These are phyloP conservation scores for Salix viminalis DNA, from an alignment of 345 rosid genomes.

Conservation along the genomic window DNA sequence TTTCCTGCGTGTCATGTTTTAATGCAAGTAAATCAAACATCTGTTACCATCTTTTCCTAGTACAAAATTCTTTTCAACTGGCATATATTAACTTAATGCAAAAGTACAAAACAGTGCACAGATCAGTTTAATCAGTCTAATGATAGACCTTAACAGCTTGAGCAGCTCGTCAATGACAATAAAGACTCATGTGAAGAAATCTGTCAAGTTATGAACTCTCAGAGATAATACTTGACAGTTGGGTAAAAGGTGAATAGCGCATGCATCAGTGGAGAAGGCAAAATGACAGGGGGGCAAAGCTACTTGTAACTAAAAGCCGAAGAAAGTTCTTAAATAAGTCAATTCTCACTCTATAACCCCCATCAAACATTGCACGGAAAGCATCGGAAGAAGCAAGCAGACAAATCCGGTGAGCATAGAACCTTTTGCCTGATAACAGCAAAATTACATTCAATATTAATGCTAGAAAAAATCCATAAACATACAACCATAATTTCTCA, in stretches of 20 bases:
- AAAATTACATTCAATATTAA: neutral
- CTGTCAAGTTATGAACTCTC: neutral
- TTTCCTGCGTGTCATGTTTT: conserved; percentile 44
- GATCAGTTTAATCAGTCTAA: neutral
- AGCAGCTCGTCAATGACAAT: neutral
- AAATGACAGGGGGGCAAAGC: neutral
- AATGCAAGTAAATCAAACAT: neutral
- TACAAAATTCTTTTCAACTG: neutral
- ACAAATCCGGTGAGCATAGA: conserved; percentile 70
- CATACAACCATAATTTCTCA: neutral
- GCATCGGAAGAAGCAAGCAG: conserved; percentile 77
- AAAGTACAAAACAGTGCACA: neutral
- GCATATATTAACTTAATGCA: neutral
- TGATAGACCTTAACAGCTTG: neutral
- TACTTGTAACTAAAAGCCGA: neutral
- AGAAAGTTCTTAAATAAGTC: neutral
- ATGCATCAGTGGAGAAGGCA: neutral
- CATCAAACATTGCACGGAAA: conserved; percentile 82
- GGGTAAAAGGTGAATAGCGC: neutral
- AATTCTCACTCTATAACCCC: conserved; percentile 60
- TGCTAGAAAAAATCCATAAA: neutral
- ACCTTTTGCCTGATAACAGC: conserved; percentile 43
- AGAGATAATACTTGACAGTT: neutral
- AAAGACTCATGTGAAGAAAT: neutral
- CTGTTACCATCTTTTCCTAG: neutral